Conservation (phyloP, 129 eudicot genomes). For the Escallonia herrerae region DNA sequence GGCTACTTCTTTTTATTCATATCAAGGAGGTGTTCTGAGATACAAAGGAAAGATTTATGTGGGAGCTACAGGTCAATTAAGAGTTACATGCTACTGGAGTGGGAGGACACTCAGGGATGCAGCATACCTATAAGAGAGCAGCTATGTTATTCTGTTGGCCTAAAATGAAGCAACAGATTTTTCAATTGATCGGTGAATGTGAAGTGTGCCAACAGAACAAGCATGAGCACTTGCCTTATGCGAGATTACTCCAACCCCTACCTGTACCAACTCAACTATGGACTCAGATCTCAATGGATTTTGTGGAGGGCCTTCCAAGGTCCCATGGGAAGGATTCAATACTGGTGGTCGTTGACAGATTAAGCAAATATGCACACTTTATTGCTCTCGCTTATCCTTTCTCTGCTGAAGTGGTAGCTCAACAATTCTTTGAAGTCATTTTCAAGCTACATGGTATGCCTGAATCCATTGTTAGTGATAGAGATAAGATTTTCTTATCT, state of each 20-base stretch:
- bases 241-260: background rate
- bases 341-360: background rate
- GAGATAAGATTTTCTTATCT: background rate
- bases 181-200: background rate
- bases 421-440: too few species aligned
- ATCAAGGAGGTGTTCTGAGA: background rate
- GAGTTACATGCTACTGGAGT: background rate
- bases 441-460: constrained; percentile 10
- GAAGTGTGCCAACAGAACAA: background rate
- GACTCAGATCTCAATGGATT: background rate
- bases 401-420: background rate
- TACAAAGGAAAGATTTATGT: background rate
- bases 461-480: background rate
- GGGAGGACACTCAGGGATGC: background rate
- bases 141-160: background rate
- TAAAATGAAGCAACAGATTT: background rate
- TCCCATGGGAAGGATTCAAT: background rate
- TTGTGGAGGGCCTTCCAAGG: constrained; percentile 3
- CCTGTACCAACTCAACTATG: too few species aligned
- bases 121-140: background rate
- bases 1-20: background rate
- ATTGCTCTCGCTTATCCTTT: background rate
- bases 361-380: constrained; percentile 3
- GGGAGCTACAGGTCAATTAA: background rate
- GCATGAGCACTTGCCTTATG: background rate